phyloP scores from a whole-genome alignment of 2,329 filamentous ascomycete genomes.

The Mariannaea sp. region DNA sequence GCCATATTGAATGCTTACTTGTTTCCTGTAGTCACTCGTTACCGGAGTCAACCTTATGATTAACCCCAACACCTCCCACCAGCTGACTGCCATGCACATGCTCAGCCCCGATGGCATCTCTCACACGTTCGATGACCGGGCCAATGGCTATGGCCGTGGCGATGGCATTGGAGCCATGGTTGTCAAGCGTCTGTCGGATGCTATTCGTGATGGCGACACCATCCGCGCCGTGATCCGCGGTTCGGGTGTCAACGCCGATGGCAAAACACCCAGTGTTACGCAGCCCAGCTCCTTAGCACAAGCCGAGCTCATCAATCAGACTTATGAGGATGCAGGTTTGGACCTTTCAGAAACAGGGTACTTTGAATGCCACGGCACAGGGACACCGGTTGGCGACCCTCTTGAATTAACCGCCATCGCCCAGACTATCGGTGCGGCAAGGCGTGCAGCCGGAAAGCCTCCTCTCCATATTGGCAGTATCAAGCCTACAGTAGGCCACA shows the following conservation, averaged over 20 bases:
- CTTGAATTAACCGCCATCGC: constrained; percentile 11
- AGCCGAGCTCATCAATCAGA: constrained; percentile 35
- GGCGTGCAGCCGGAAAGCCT: not conserved
- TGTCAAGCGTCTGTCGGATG: constrained; percentile 49
- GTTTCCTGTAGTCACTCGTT: not conserved
- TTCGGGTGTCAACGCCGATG: not conserved
- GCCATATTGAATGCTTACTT: not conserved
- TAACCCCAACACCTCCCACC: not conserved
- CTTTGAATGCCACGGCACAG: constrained; percentile 29
- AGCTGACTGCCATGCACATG: constrained; percentile 6
- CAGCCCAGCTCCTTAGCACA: constrained; percentile 44
- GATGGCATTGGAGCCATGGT: constrained; percentile 45
- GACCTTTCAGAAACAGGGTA: constrained; percentile 25
- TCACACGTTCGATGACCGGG: constrained; percentile 19
- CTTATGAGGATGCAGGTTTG: constrained; percentile 34
- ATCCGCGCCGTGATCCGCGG: constrained; percentile 41
- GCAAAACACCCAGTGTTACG: constrained; percentile 40
- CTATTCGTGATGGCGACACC: constrained; percentile 47
- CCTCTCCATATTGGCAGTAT: not conserved
- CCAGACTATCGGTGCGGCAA: not conserved
- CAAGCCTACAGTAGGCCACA: constrained; percentile 7
- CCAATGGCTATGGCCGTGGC: constrained; percentile 50
- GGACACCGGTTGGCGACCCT: constrained; percentile 14
- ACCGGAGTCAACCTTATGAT: constrained; percentile 3
- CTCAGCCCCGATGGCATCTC: not conserved